These are phyloP conservation scores for Glycyrrhiza uralensis DNA, from an alignment of 306 rosid species.

Conservation along the genomic window DNA sequence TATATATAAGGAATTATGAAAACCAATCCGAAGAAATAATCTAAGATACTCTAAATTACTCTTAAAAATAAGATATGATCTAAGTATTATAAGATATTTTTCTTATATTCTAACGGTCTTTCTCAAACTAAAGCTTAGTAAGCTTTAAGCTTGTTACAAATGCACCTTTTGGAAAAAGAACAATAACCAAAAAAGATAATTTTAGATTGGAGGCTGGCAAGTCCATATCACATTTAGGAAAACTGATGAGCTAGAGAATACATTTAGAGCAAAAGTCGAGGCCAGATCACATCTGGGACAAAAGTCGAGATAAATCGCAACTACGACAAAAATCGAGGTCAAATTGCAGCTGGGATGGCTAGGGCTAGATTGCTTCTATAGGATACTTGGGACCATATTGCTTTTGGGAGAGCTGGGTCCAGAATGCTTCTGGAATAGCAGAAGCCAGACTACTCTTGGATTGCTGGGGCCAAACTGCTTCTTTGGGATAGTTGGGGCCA, in stretches of 20 bases:
- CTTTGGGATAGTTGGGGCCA: neutral
- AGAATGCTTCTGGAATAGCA: neutral
- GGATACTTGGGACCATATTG: neutral
- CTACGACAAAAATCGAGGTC: neutral
- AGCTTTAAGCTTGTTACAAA: neutral
- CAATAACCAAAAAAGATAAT: neutral
- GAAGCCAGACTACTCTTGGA: neutral
- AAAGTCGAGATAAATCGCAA: neutral
- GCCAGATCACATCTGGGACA: neutral
- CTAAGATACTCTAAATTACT: neutral
- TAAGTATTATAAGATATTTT: neutral
- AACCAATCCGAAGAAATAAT: neutral
- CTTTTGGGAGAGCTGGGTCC: neutral
- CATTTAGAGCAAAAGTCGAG: neutral
- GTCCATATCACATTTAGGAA: neutral
- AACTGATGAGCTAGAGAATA: neutral
- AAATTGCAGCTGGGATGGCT: neutral
- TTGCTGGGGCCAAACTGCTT: neutral
- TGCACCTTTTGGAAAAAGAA: neutral
- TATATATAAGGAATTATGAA: neutral
- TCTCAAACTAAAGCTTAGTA: neutral
- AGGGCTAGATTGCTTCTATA: neutral
- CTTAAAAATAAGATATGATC: too few species aligned
- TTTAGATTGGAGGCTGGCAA: neutral
- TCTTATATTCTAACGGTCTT: neutral